Evolutionary conservation across 2,329 filamentous ascomycete species (phyloP).

Genomic region (Bipolaris cookei): DNA sequence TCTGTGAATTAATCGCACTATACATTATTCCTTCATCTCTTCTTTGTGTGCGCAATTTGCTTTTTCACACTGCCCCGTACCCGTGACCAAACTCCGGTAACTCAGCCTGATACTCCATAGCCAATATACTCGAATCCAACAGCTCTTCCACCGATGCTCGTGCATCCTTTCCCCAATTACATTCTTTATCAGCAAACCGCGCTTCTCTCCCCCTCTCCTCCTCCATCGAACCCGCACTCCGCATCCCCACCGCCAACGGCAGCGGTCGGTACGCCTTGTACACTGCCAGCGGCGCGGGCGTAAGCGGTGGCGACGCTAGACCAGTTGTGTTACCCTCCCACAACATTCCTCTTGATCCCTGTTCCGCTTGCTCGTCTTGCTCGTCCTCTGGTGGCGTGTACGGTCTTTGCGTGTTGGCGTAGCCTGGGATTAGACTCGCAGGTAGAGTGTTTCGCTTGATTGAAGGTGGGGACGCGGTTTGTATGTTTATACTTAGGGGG

Average conservation of each 20-base stretch:
- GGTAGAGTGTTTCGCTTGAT: not conserved
- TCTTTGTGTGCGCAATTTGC: not conserved
- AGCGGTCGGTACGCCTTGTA: slow-evolving; percentile 35
- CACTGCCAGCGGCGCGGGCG: slow-evolving; percentile 6
- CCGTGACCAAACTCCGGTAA: slow-evolving; percentile 30
- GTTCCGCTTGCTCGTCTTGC: too few relatives aligned
- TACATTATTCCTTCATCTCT: not conserved
- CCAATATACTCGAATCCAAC: slow-evolving; percentile 29
- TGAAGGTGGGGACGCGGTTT: not conserved
- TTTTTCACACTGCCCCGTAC: slow-evolving; percentile 14
- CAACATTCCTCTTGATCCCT: too few relatives aligned
- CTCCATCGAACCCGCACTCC: not conserved
- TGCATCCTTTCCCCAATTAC: too few relatives aligned
- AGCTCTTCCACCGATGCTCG: not conserved
- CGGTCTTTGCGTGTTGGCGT: not conserved
- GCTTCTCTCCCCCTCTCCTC: too few relatives aligned
- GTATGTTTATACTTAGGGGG: not conserved
- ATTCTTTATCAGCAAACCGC: too few relatives aligned
- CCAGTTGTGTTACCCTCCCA: too few relatives aligned
- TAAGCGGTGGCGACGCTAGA: slow-evolving; percentile 11
- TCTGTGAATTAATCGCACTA: not conserved
- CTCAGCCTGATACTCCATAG: slow-evolving; percentile 34
- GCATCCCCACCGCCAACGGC: not conserved
- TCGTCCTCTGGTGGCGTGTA: not conserved
- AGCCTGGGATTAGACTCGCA: not conserved